Base-by-base conservation (phyloP, 2,329 filamentous ascomycete genomes). In the Aspergillus neotritici region DNA sequence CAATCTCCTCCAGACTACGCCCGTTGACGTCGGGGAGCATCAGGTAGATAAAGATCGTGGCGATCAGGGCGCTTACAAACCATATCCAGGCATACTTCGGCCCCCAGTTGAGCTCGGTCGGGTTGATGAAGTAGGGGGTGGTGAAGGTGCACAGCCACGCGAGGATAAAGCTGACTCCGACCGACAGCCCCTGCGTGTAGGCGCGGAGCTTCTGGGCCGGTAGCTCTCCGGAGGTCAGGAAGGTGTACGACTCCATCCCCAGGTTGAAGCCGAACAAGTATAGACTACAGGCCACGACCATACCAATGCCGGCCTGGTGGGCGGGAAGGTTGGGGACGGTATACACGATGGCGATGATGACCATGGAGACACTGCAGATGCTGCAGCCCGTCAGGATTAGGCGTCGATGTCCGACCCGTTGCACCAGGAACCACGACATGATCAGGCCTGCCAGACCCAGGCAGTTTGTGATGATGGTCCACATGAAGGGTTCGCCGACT, bases 381-480 rank as follows among this genome's bases (percentile, higher is more conserved):
- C 12, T 17, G 13, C 34, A 36, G 13, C 34, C 34, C 15, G 16
- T 17, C 12, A 36, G 15, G 15, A 36, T 17, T 5, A 36, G 16
- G 16, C 16, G 12, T n/a, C 34, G 34, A 5, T 21, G 34, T n/a
- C 34, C 34, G 16, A 36, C 34, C 7, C 34, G 34, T 15, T 15
- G 16, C 34, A 36, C 34, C 4, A 17, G 15, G 7, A 36, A 36
- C 34, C 34, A 36, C 11, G 34, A 17, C 13, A 9, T 11, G 34
- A 36, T 14, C 14, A 36, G 16, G 13, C 34, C 34, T 5, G 25
- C 13, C 13, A 76, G 70, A 2, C 72, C 73, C 14, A 76, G 53
- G 41, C 70, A 75, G 4, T 69, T 71, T 46, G 71, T 73, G 66
- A 77, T 71, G 37, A 78, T 68, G 6, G 67, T 67, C 53, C 69